Conservation (phyloP, 2,329 filamentous ascomycete species). For the Pseudocercospora musae region DNA sequence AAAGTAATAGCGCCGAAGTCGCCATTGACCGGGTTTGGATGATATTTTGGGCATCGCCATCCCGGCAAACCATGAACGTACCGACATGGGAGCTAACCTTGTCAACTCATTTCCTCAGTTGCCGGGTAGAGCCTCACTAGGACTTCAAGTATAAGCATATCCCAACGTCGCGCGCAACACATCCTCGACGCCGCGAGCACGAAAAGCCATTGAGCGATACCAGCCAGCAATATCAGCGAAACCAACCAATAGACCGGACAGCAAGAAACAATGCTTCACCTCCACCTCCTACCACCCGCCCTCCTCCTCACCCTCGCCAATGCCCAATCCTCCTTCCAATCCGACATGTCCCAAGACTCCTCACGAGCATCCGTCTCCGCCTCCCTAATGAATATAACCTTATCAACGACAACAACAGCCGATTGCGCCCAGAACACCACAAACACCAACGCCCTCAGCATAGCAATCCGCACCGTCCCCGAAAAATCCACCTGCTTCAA, state of each 20-base stretch:
- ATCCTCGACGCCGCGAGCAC: neutral
- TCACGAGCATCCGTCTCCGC: conserved; percentile 8
- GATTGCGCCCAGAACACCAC: conserved; percentile 48
- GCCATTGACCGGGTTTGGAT: neutral
- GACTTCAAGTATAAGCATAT: conserved; percentile 1
- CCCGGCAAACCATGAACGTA: neutral
- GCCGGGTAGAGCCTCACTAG: neutral
- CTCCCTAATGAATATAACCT: conserved; percentile 55
- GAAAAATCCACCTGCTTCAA: conserved; percentile 12
- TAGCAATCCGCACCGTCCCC: conserved; percentile 23
- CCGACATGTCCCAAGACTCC: conserved; percentile 13
- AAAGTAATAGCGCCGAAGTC: neutral
- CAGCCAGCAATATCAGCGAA: neutral
- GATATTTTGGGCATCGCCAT: neutral
- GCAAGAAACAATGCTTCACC: neutral
- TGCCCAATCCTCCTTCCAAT: conserved; percentile 7
- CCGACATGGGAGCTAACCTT: neutral
- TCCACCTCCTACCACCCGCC: neutral
- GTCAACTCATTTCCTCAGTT: neutral
- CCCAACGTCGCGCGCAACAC: neutral
- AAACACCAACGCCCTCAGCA: conserved; percentile 53
- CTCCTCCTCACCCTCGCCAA: neutral
- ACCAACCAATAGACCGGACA: neutral
- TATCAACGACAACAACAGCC: conserved; percentile 52
- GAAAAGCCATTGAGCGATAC: neutral